A percentile compares a stretch with the other conserved stretches of the same genome.
These are phyloP conservation scores for Quercus lobata DNA, from an alignment of 331 rosid species.

Conservation along the genomic window DNA sequence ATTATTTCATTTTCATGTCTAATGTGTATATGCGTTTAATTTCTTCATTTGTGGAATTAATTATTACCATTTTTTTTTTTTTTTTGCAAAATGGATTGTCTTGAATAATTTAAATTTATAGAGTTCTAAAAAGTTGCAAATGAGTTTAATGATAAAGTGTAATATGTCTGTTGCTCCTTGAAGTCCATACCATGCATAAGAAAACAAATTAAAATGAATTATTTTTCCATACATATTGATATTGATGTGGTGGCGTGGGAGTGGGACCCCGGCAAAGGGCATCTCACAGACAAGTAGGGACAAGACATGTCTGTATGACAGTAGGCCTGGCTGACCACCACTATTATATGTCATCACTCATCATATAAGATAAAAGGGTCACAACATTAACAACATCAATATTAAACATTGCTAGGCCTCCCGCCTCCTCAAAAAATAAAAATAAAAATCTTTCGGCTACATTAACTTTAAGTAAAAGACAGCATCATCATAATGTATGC, in stretches of 20 bases:
- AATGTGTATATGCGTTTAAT: too few relatives aligned
- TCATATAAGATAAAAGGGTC: constrained; percentile 18
- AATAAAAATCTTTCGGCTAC: constrained; percentile 21
- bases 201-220: constrained; percentile 19
- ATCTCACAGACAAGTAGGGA: constrained; percentile 54
- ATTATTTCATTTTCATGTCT: too few relatives aligned
- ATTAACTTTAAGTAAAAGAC: constrained; percentile 13
- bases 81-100: neutral
- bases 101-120: neutral
- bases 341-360: constrained; percentile 13
- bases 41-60: too few relatives aligned
- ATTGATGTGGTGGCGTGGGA: constrained; percentile 9
- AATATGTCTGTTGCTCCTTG: neutral
- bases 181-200: constrained; percentile 5
- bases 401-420: neutral
- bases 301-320: constrained; percentile 35
- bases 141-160: neutral
- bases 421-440: too few relatives aligned
- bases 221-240: constrained; percentile 3
- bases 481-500: constrained; percentile 25
- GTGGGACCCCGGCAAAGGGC: constrained; percentile 49
- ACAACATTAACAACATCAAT: neutral
- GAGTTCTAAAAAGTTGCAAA: neutral
- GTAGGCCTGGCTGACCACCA: constrained; percentile 27
- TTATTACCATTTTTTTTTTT: too few relatives aligned